Evolutionary conservation across 2,329 filamentous ascomycete species (phyloP).

Genomic region (Scedosporium dehoogii): DNA sequence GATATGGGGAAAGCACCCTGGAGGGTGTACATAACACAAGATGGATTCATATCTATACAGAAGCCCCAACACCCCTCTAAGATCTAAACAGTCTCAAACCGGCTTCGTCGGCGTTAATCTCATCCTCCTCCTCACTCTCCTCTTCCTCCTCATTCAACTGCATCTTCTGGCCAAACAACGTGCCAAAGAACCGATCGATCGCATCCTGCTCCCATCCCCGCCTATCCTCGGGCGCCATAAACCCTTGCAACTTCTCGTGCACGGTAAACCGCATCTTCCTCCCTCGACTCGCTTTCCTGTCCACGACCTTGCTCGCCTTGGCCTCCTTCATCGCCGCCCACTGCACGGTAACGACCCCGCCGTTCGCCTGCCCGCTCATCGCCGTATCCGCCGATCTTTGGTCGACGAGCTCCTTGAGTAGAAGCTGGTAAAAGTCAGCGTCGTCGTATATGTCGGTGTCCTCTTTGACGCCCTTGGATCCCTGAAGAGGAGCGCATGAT

Average conservation of each 20-base stretch:
- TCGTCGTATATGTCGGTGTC: constrained; percentile 74
- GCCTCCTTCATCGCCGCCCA: constrained; percentile 64
- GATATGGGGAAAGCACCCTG: neutral
- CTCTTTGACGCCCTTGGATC: constrained; percentile 43
- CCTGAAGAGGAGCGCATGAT: constrained; percentile 66
- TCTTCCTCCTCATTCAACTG: constrained; percentile 50
- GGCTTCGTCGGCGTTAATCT: constrained; percentile 39
- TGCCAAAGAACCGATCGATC: constrained; percentile 67
- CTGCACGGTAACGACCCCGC: constrained; percentile 42
- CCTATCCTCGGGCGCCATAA: constrained; percentile 87
- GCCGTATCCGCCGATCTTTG: constrained; percentile 67
- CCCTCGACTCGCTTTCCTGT: constrained; percentile 91
- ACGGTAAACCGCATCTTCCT: constrained; percentile 90
- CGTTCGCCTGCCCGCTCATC: constrained; percentile 30
- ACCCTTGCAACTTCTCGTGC: constrained; percentile 95
- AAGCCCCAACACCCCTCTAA: constrained; percentile 12
- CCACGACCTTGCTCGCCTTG: constrained; percentile 74
- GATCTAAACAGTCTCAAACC: constrained; percentile 43
- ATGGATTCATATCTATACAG: neutral
- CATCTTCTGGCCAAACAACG: constrained; percentile 62
- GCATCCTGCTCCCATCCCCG: constrained; percentile 71
- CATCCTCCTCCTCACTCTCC: constrained; percentile 41
- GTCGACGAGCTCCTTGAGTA: constrained; percentile 88
- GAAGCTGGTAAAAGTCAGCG: constrained; percentile 84
- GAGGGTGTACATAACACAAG: neutral